Base-by-base conservation (phyloP, 139 green algal species). In the Coelastrella sp. region DNA sequence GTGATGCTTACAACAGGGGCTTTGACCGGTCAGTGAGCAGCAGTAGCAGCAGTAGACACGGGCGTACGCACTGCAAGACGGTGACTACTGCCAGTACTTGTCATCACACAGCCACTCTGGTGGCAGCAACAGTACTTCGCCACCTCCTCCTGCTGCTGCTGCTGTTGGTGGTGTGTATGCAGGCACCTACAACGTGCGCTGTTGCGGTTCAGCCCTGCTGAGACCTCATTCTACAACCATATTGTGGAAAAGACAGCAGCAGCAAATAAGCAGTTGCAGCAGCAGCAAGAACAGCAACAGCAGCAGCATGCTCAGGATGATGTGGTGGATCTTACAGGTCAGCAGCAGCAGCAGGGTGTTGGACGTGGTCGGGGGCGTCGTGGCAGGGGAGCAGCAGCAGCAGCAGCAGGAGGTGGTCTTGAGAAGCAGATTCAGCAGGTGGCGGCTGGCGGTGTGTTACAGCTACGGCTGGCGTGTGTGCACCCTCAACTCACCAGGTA, bases 401-500 rank as follows among this genome's bases (percentile, higher is more conserved):
- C 65, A 60, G 86, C 74, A 27, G 65, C 17, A 66, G 82, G 24
- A 8, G 17, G 60, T 65, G 68, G 22, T 20, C 19, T 82, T 65
- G 90, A 88, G 20, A 65, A 85, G 56, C 79, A 86, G 59, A 82
- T 93, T 81, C 78, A 79, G 74, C 75, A 91, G 57, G 25, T 85
- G 57, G 91, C 92, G 6, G 82, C 89, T 7, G 56, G 80, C 0
- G 58, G 90, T 59, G 84, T 96, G 82, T 76, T 91, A 74, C 95
- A 98, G 95, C 93, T 97, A 84, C 92, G 96, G 25, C 92, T 95
- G 60, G 94, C 93, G 1, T 98, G 96, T 88, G 81, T 97, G 20
- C 96, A 98, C 91, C 94, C 95, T 12, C 94, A 98, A 92, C 93
- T 98, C 27, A 98, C 96, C 0, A 58, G 84, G 82, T 87, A 10